A percentile compares a stretch with the other conserved stretches of the same genome.
Evolutionary conservation across 306 rosid genomes (phyloP).

Genomic region (Quercus rubra): DNA sequence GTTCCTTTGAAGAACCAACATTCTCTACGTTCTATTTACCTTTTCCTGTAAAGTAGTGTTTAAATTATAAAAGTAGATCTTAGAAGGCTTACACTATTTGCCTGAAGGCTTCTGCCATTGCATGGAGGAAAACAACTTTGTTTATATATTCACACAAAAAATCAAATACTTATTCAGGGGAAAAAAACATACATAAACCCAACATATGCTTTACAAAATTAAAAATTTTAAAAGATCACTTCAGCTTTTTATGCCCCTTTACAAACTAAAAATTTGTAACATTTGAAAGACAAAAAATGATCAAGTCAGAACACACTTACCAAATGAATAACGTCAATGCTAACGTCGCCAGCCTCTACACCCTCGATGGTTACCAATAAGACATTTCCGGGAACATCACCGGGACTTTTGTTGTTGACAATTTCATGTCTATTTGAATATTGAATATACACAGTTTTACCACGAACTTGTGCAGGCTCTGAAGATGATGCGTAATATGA

Average conservation of each 20-base stretch:
- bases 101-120: neutral
- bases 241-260: neutral
- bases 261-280: neutral
- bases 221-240: neutral
- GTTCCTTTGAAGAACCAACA: neutral
- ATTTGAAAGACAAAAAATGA: constrained; percentile 1
- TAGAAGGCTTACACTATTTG: neutral
- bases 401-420: constrained; percentile 92
- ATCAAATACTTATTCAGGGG: neutral
- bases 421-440: constrained; percentile 91
- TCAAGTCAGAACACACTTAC: constrained; percentile 38
- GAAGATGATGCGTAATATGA: constrained; percentile 92
- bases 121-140: neutral
- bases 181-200: neutral
- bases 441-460: constrained; percentile 86
- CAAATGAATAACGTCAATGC: constrained; percentile 91
- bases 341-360: constrained; percentile 91
- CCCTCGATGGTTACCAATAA: constrained; percentile 89
- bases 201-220: neutral
- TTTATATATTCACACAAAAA: neutral
- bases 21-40: neutral
- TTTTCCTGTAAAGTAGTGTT: neutral
- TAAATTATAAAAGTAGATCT: neutral
- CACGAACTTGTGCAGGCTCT: constrained; percentile 90
- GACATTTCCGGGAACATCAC: constrained; percentile 94